phyloP scores from a whole-genome alignment of 805 yeast genomes.

The Millerozyma acaciae region DNA sequence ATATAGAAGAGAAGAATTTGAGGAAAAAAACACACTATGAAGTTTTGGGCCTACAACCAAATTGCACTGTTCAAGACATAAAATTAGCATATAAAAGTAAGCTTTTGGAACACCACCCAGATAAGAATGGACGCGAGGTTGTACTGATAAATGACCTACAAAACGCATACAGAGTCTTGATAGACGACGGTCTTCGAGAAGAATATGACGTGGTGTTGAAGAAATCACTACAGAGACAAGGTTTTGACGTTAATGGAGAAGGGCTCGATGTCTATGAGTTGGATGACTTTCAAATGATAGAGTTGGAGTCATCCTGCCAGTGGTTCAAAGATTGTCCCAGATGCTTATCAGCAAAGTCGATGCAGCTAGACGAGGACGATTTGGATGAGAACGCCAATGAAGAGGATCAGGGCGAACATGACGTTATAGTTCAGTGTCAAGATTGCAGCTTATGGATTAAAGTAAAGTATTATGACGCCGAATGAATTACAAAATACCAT shows the following conservation, averaged over 20 bases:
- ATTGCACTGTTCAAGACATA: constrained; percentile 39
- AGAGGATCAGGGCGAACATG: constrained; percentile 51
- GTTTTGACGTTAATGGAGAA: constrained; percentile 49
- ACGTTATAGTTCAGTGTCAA: constrained; percentile 72
- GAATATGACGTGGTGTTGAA: constrained; percentile 51
- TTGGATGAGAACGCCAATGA: constrained; percentile 51
- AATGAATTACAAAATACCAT: constrained; percentile 8
- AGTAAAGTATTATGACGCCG: constrained; percentile 59
- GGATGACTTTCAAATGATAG: constrained; percentile 53
- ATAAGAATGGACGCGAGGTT: constrained; percentile 44
- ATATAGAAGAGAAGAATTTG: constrained; percentile 7
- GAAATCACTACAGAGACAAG: constrained; percentile 30
- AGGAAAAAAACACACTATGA: constrained; percentile 42
- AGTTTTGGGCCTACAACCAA: constrained; percentile 47
- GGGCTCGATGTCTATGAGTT: constrained; percentile 67
- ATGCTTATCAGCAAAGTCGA: constrained; percentile 52
- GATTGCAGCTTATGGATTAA: constrained; percentile 86
- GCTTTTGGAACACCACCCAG: constrained; percentile 74
- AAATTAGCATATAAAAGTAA: constrained; percentile 61
- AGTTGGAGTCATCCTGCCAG: constrained; percentile 23
- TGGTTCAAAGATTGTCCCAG: constrained; percentile 64
- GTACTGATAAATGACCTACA: constrained; percentile 33
- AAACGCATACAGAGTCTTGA: constrained; percentile 59
- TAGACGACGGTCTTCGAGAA: constrained; percentile 34
- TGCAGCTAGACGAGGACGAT: constrained; percentile 57